phyloP scores from a whole-genome alignment of 129 eudicot species.

The Rutidosis leptorrhynchoides region DNA sequence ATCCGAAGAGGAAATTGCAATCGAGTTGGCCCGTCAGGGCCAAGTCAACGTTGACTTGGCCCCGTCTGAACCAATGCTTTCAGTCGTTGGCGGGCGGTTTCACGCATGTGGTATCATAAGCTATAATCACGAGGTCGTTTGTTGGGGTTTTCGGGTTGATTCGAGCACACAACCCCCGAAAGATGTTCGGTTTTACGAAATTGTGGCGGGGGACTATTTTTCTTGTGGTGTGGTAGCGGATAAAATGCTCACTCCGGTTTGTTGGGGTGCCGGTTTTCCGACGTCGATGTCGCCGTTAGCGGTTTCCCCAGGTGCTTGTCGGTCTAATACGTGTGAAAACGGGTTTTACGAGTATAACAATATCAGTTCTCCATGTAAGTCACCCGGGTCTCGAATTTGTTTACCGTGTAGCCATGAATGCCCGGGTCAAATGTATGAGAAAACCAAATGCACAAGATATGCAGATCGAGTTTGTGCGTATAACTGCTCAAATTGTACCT shows the following conservation, averaged over 20 bases:
- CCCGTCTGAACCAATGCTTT: constrained; percentile 59
- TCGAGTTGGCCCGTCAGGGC: constrained; percentile 35
- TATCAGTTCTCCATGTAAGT: constrained; percentile 47
- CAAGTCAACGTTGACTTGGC: constrained; percentile 62
- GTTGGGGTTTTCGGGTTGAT: constrained; percentile 76
- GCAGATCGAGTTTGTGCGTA: constrained; percentile 65
- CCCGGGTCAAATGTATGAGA: constrained; percentile 64
- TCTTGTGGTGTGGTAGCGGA: constrained; percentile 76
- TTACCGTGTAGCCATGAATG: constrained; percentile 69
- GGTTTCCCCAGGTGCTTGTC: constrained; percentile 70
- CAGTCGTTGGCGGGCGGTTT: constrained; percentile 80
- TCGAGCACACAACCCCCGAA: constrained; percentile 68
- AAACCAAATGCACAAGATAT: constrained; percentile 41
- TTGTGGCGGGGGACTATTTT: constrained; percentile 89
- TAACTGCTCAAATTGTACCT: constrained; percentile 69
- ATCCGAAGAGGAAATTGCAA: constrained; percentile 47
- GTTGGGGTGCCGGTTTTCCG: constrained; percentile 89
- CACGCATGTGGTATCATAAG: constrained; percentile 86
- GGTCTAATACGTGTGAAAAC: constrained; percentile 41
- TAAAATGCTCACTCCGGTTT: constrained; percentile 56
- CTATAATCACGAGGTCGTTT: constrained; percentile 53
- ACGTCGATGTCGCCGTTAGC: constrained; percentile 55
- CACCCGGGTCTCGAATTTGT: constrained; percentile 58
- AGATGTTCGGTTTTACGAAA: constrained; percentile 61
- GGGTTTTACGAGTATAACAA: constrained; percentile 58